Evolutionary conservation across 2,329 filamentous ascomycete genomes (phyloP).

Genomic region (Chrysosporium keratinophilum): DNA sequence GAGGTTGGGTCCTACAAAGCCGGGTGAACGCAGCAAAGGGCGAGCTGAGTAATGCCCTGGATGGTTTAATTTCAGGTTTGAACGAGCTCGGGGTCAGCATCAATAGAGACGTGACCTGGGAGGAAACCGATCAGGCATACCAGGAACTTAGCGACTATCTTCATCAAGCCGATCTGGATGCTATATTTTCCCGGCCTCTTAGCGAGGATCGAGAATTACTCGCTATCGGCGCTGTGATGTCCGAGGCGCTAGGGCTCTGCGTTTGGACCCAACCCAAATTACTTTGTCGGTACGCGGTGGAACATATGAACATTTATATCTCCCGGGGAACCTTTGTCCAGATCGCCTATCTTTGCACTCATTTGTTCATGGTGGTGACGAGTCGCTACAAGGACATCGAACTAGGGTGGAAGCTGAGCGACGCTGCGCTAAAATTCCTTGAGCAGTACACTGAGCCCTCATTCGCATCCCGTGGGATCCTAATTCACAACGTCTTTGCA

Average conservation of each 20-base stretch:
- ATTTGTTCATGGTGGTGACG: constrained; percentile 47
- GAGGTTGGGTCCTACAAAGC: constrained; percentile 72
- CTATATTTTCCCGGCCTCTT: constrained; percentile 31
- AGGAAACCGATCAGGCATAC: constrained; percentile 69
- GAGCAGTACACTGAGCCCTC: constrained; percentile 44
- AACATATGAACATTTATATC: constrained; percentile 47
- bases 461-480: constrained; percentile 46
- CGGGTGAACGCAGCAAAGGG: constrained; percentile 67
- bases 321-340: constrained; percentile 47
- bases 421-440: constrained; percentile 44
- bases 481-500: constrained; percentile 50
- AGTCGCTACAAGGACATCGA: constrained; percentile 49
- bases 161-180: constrained; percentile 44
- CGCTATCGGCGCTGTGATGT: constrained; percentile 45
- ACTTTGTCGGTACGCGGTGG: constrained; percentile 51
- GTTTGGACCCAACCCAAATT: constrained; percentile 52
- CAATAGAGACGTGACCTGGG: constrained; percentile 56
- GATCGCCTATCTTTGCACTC: constrained; percentile 48
- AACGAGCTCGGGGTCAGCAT: constrained; percentile 57
- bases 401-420: constrained; percentile 45
- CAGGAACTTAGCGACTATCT: constrained; percentile 51
- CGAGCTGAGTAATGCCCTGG: constrained; percentile 58
- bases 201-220: constrained; percentile 35
- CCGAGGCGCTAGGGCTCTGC: constrained; percentile 48
- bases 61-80: constrained; percentile 60